Conservation (phyloP, 495 filamentous ascomycete genomes). For the Aspergillus panamensis region DNA sequence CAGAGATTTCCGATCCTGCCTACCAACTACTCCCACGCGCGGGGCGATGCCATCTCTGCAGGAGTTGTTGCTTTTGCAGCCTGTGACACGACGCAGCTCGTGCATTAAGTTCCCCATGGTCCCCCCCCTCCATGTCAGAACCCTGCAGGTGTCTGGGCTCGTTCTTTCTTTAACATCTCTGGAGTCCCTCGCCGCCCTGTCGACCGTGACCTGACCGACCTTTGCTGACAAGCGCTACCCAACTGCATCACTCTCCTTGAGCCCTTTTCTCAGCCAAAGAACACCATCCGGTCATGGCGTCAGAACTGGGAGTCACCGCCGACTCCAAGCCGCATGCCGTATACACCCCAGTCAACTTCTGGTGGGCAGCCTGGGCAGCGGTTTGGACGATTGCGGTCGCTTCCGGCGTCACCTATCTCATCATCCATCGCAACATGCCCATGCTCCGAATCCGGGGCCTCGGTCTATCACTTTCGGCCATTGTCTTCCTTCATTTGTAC, state of each 20-base stretch:
- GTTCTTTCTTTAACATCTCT: background rate
- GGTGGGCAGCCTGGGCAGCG: conserved; percentile 33
- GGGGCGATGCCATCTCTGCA: background rate
- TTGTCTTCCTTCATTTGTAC: conserved; percentile 64
- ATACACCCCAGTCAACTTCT: conserved; percentile 30
- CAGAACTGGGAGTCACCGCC: conserved; percentile 33
- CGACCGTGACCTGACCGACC: background rate
- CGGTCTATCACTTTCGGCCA: conserved; percentile 53
- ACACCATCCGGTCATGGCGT: conserved; percentile 30
- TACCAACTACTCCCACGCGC: background rate
- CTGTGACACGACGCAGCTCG: background rate
- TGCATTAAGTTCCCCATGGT: background rate
- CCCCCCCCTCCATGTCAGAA: background rate
- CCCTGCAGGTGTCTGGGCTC: background rate
- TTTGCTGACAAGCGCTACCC: conserved; percentile 20
- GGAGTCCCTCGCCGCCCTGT: background rate
- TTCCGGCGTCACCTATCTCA: conserved; percentile 52
- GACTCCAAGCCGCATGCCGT: conserved; percentile 27
- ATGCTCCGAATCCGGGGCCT: conserved; percentile 63
- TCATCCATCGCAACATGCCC: conserved; percentile 51
- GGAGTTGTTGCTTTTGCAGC: background rate
- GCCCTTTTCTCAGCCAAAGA: conserved; percentile 11
- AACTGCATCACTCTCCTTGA: conserved; percentile 34
- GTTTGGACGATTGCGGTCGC: conserved; percentile 55
- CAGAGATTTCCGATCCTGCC: background rate